A percentile compares a stretch with the other conserved stretches of the same genome.
These are phyloP conservation scores for Hippophae tibetana DNA, from an alignment of 306 rosid species.

Conservation along the genomic window DNA sequence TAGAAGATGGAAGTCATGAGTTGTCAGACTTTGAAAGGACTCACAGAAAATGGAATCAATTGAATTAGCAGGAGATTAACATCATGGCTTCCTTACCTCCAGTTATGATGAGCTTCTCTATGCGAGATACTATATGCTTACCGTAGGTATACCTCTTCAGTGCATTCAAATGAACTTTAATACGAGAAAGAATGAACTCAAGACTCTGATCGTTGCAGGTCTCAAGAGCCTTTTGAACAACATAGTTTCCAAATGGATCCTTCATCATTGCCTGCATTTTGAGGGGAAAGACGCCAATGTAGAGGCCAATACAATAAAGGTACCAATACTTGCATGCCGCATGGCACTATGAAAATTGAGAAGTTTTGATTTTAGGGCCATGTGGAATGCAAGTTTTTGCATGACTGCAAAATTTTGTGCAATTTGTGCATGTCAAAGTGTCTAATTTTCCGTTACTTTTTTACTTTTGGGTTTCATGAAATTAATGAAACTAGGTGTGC, in stretches of 20 bases:
- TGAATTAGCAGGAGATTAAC: conserved; percentile 4
- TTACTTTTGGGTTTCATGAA: too few relatives aligned
- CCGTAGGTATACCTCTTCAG: conserved; percentile 87
- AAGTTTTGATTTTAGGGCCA: too few relatives aligned
- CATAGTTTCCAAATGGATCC: conserved; percentile 94
- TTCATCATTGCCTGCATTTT: conserved; percentile 90
- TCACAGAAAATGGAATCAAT: background rate
- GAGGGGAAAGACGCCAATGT: too few relatives aligned
- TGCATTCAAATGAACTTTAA: conserved; percentile 85
- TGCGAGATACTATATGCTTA: conserved; percentile 90
- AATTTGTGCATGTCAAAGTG: too few relatives aligned
- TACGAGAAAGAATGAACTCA: conserved; percentile 80
- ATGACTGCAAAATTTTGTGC: too few relatives aligned
- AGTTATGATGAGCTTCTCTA: conserved; percentile 86
- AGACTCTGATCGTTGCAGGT: conserved; percentile 84
- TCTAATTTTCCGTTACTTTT: too few relatives aligned
- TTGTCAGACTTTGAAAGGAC: conserved; percentile 3
- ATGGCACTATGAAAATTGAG: too few relatives aligned
- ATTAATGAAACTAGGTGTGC: too few relatives aligned
- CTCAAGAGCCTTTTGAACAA: conserved; percentile 93
- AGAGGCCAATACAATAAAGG: too few relatives aligned
- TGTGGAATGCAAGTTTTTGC: too few relatives aligned
- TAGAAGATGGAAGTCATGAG: conserved; percentile 1
- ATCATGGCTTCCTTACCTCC: conserved; percentile 50
- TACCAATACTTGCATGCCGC: too few relatives aligned